Evolutionary conservation across 1,284 basidiomycete species (phyloP).

Genomic region (Leccinum pallidistipes): DNA sequence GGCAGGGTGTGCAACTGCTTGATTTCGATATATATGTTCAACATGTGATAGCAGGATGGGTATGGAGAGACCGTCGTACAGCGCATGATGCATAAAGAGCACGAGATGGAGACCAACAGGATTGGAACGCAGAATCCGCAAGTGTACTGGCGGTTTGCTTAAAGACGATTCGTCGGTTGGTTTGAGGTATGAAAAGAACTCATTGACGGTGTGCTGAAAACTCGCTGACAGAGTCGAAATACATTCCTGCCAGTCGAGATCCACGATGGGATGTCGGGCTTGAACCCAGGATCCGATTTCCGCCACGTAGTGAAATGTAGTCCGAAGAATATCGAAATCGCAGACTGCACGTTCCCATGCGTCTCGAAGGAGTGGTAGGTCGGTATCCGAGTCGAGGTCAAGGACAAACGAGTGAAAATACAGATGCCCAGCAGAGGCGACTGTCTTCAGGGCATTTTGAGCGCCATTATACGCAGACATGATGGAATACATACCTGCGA

Average conservation of each 20-base stretch:
- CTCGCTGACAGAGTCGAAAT: constrained; percentile 6
- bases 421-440: constrained; percentile 43
- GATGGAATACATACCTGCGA: constrained; percentile 41
- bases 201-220: constrained; percentile 18
- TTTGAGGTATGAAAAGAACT: constrained; percentile 21
- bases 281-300: constrained; percentile 44
- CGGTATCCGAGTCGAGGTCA: constrained; percentile 29
- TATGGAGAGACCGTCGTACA: constrained; percentile 52
- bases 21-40: constrained; percentile 34
- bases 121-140: constrained; percentile 34
- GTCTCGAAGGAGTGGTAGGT: constrained; percentile 33
- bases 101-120: constrained; percentile 32
- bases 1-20: constrained; percentile 12
- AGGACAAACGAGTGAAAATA: constrained; percentile 51
- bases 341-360: constrained; percentile 40
- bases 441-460: constrained; percentile 36
- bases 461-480: not conserved
- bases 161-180: constrained; percentile 29
- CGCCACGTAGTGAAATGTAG: constrained; percentile 47
- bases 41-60: constrained; percentile 38
- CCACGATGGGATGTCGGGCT: constrained; percentile 39
- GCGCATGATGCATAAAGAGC: constrained; percentile 48
- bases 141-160: constrained; percentile 37
- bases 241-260: constrained; percentile 39
- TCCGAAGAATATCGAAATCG: constrained; percentile 43